phyloP scores from a whole-genome alignment of 805 yeast genomes.

The Kluyveromyces nonfermentans region DNA sequence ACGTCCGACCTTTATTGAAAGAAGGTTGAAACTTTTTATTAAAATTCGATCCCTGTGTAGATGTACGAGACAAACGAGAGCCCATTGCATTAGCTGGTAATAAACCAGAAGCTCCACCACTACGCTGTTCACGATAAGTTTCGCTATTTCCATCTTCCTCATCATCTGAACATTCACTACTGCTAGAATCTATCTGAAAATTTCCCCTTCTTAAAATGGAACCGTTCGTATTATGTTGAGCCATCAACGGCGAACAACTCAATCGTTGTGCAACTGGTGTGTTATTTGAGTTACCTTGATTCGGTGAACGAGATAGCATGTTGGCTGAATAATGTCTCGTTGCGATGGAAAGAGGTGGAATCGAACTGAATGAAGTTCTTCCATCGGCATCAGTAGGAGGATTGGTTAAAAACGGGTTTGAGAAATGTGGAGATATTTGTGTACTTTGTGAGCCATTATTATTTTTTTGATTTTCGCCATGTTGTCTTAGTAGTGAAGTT shows the following conservation, averaged over 20 bases:
- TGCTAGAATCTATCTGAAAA: conserved; percentile 23
- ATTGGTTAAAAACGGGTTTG: conserved; percentile 26
- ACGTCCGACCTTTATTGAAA: conserved; percentile 10
- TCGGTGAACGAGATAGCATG: conserved; percentile 16
- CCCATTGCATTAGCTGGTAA: conserved; percentile 8
- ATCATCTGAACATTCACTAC: conserved; percentile 18
- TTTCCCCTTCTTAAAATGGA: conserved; percentile 7
- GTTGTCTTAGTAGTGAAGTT: conserved; percentile 20
- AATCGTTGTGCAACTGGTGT: background rate
- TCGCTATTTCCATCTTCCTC: conserved; percentile 15
- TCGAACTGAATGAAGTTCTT: background rate
- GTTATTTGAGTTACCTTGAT: background rate
- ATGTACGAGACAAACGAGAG: conserved; percentile 12
- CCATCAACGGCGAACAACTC: conserved; percentile 1
- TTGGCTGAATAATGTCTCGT: conserved; percentile 10
- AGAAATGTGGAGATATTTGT: conserved; percentile 19
- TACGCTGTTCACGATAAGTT: conserved; percentile 2
- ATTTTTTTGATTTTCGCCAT: background rate
- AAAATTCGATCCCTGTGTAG: conserved; percentile 12
- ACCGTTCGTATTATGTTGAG: conserved; percentile 1
- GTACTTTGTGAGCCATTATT: conserved; percentile 12
- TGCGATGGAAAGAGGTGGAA: conserved; percentile 3
- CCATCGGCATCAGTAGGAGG: conserved; percentile 23
- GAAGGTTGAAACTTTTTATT: conserved; percentile 9
- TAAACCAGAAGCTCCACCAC: conserved; percentile 1